Conservation (phyloP, 2,329 filamentous ascomycete genomes). For the Alternaria brassicae region DNA sequence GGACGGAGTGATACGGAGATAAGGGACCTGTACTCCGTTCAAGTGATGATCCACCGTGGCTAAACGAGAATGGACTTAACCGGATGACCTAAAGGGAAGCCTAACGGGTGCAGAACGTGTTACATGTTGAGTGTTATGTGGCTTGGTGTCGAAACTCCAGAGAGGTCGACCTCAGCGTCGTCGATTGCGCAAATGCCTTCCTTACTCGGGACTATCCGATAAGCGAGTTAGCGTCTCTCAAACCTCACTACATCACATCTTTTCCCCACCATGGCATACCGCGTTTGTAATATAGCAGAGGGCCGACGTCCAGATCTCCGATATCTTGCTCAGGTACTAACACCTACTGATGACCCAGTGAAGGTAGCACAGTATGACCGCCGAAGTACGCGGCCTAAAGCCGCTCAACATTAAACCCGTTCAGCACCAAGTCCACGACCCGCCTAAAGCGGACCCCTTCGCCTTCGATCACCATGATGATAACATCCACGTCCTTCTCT, state of each 20-base stretch:
- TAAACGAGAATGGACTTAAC: background rate
- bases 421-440: conserved; percentile 30
- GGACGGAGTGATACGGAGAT: background rate
- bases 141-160: background rate
- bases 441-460: conserved; percentile 26
- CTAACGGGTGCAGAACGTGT: background rate
- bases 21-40: background rate
- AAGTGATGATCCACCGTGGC: background rate
- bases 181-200: background rate
- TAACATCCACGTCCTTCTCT: conserved; percentile 67
- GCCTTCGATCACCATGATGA: conserved; percentile 39
- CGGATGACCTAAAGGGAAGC: background rate
- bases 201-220: background rate
- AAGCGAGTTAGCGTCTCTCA: conserved; percentile 14
- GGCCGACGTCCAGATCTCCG: background rate
- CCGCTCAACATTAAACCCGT: conserved; percentile 39
- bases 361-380: conserved; percentile 29
- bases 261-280: background rate
- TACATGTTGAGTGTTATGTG: background rate
- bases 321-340: conserved; percentile 18
- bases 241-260: conserved; percentile 13
- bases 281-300: conserved; percentile 16
- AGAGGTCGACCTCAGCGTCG: background rate
- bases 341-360: background rate
- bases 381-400: conserved; percentile 33